Percentiles rank a stretch among this genome's conserved stretches.
Evolutionary conservation across 2,329 filamentous ascomycete species (phyloP).

Genomic region (Fusarium sp.): DNA sequence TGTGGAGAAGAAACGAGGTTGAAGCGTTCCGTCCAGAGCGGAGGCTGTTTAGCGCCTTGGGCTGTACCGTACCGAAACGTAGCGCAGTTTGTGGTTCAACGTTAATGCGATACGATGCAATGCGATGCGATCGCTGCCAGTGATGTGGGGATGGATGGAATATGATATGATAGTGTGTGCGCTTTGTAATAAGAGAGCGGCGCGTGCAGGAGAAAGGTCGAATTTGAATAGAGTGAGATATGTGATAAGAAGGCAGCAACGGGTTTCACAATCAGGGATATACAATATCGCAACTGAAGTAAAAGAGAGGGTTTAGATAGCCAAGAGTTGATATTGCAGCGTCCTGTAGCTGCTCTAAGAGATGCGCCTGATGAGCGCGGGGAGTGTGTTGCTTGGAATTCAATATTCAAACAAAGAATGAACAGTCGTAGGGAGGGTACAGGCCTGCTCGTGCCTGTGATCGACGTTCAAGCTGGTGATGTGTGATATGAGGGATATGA

Average conservation of each 20-base stretch:
- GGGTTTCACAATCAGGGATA: conserved; percentile 12
- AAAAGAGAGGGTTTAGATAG: not conserved
- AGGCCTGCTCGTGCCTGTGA: conserved; percentile 7
- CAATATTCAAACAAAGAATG: conserved; percentile 5
- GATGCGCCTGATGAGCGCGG: conserved; percentile 21
- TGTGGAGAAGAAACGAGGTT: conserved; percentile 45
- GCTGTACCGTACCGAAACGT: conserved; percentile 28
- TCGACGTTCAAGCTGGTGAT: conserved; percentile 17
- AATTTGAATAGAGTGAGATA: not conserved
- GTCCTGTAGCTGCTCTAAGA: conserved; percentile 21
- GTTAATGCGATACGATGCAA: conserved; percentile 30
- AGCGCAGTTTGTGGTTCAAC: conserved; percentile 23
- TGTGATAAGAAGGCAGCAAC: conserved; percentile 8
- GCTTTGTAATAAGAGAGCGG: conserved; percentile 21
- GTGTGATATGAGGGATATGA: conserved; percentile 9
- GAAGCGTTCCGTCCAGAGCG: conserved; percentile 39
- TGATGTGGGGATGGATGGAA: conserved; percentile 4
- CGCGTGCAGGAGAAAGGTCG: conserved; percentile 2
- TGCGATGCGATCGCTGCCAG: conserved; percentile 17
- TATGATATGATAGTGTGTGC: conserved; percentile 6
- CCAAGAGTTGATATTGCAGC: conserved; percentile 14
- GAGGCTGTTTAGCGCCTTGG: conserved; percentile 31
- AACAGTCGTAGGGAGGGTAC: not conserved
- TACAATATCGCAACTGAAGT: conserved; percentile 15
- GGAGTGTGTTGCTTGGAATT: conserved; percentile 14